phyloP scores from a whole-genome alignment of 305 asterid species.

The Fraxinus nigra region DNA sequence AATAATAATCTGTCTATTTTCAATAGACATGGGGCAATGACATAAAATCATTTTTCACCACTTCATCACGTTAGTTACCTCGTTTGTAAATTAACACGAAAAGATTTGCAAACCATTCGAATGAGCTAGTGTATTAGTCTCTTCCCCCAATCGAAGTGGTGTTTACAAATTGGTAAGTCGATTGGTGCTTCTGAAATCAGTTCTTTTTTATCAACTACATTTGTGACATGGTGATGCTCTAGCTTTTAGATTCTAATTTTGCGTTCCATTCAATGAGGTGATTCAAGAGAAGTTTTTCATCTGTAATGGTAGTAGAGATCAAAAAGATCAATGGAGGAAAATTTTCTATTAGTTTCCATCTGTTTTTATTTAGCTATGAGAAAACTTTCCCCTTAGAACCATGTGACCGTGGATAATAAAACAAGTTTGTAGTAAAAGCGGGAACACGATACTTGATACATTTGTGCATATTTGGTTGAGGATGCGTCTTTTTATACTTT shows the following conservation, averaged over 20 bases:
- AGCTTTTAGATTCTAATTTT: background rate
- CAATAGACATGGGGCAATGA: background rate
- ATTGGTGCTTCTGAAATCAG: background rate
- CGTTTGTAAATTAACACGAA: background rate
- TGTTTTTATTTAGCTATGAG: background rate
- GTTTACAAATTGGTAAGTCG: background rate
- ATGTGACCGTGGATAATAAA: background rate
- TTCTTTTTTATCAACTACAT: background rate
- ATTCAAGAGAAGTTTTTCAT: background rate
- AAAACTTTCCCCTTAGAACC: background rate
- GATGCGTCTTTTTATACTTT: background rate
- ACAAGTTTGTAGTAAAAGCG: background rate
- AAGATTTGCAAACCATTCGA: background rate
- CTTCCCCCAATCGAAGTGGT: background rate
- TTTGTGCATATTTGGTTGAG: background rate
- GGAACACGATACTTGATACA: background rate
- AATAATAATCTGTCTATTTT: background rate
- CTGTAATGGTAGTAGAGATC: background rate
- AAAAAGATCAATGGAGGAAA: background rate
- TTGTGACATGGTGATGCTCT: background rate
- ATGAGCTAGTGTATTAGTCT: background rate
- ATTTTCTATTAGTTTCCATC: background rate
- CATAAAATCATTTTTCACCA: background rate
- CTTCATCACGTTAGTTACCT: background rate
- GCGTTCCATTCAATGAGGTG: background rate